Evolutionary conservation across 768 basidiomycete species (phyloP).

Genomic region (Rhodotorula toruloides): DNA sequence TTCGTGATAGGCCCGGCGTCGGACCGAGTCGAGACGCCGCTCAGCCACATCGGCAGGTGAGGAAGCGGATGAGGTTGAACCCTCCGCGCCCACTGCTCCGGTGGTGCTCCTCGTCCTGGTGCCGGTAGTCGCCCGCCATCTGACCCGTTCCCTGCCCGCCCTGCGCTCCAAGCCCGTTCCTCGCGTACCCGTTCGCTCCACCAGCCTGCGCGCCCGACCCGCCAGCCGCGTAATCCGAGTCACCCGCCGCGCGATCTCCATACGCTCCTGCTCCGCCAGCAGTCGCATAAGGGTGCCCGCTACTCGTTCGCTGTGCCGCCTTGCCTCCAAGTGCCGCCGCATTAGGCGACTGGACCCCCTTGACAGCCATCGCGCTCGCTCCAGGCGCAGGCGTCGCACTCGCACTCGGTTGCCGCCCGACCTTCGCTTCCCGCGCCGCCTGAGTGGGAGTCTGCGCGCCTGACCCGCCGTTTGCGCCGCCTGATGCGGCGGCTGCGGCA

Average conservation of each 20-base stretch:
- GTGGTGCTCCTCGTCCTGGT: slow-evolving; percentile 35
- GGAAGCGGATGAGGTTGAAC: slow-evolving; percentile 35
- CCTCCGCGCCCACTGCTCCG: slow-evolving; percentile 31
- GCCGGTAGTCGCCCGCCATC: neutral
- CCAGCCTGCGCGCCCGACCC: slow-evolving; percentile 10
- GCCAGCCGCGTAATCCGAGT: neutral
- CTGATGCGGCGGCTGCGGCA: slow-evolving; percentile 34
- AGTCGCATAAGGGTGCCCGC: slow-evolving; percentile 33
- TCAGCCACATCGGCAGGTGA: slow-evolving; percentile 42
- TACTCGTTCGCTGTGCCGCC: neutral
- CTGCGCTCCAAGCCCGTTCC: neutral
- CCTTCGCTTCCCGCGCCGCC: slow-evolving; percentile 62
- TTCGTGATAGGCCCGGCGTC: too few relatives aligned
- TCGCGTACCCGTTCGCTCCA: slow-evolving; percentile 11
- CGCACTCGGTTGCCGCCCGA: slow-evolving; percentile 48
- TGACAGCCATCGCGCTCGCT: slow-evolving; percentile 35
- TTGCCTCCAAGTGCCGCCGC: slow-evolving; percentile 1
- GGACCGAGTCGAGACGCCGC: neutral
- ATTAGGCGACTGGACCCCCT: slow-evolving; percentile 17
- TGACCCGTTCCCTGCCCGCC: neutral
- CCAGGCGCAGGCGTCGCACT: slow-evolving; percentile 20
- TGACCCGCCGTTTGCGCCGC: slow-evolving; percentile 3
- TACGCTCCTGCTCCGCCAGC: neutral
- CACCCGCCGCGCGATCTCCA: neutral
- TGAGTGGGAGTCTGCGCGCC: slow-evolving; percentile 47